Base-by-base conservation (phyloP, 2,329 filamentous ascomycete genomes). In the Pyrenochaeta sp. region DNA sequence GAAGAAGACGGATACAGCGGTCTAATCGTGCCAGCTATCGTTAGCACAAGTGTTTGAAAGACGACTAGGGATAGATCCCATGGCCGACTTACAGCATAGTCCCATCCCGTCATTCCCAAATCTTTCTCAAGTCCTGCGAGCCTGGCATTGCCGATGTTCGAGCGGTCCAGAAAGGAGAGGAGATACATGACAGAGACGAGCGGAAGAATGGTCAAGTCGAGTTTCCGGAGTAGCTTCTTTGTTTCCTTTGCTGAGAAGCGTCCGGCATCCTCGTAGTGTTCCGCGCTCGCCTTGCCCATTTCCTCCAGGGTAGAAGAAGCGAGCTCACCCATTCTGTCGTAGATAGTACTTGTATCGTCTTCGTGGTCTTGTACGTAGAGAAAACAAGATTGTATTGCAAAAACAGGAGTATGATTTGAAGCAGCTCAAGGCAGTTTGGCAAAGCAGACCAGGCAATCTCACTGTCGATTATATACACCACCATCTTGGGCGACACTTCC, bases 141-240 rank as follows among this genome's bases (percentile, higher is more conserved):
- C 10, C 53, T 48, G 9, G 60, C 58, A 37, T 62, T 61, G 24
- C 74, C 74, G 35, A 77, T 73, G 58, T 77, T 78, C 35, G 73
- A 73, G 5, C 71, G 57, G 43, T 75, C 72, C 26, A 75, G 73
- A 54, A 74, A 73, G 6, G 72, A 69, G 3, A 74, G 56, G 2
- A 74, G 62, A 13, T 45, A 45, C 29, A 67, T 52, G 1, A 64
- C 15, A 1, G 61, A 51, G 13, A 67, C 42, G 27, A 58, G 47
- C 4, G 63, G 63, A 23, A 67, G 53, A 19, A 65, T 35, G 13
- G 50, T 53, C 18, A 55, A 19, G 35, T 67, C 63, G 42, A 65
- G 54, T 45, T 64, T 38, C 59, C 78, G 30, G 22, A 55, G 35
- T 14, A 55, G 28, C 13, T 32, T 37, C 15, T 29, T 35, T 15